Evolutionary conservation across 371 early-diverging fungal species (phyloP).

Genomic region (Apophysomyces ossiformis): DNA sequence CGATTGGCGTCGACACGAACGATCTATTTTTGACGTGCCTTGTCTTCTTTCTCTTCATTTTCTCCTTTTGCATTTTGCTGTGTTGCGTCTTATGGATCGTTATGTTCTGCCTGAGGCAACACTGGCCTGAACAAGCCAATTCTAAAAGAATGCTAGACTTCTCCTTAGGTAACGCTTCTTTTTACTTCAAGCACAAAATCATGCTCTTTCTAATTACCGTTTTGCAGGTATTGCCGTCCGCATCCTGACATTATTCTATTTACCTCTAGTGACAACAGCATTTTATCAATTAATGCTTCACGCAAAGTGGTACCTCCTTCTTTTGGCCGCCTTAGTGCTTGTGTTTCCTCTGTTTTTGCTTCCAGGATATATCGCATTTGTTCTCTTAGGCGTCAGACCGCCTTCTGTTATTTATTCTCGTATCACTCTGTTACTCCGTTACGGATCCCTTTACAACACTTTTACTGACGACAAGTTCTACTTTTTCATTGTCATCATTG

Average conservation of each 20-base stretch:
- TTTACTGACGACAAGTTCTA: conserved; percentile 52
- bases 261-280: conserved; percentile 38
- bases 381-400: conserved; percentile 42
- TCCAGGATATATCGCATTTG: conserved; percentile 41
- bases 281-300: conserved; percentile 53
- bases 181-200: background rate
- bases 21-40: conserved; percentile 45
- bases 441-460: conserved; percentile 57
- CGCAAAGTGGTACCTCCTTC: conserved; percentile 34
- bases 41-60: conserved; percentile 32
- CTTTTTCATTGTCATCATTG: conserved; percentile 49
- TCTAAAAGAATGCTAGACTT: conserved; percentile 26
- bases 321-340: conserved; percentile 36
- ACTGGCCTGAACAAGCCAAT: background rate
- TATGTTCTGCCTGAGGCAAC: conserved; percentile 5
- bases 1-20: conserved; percentile 47
- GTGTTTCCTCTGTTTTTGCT: conserved; percentile 35
- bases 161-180: conserved; percentile 25
- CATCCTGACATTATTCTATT: conserved; percentile 36
- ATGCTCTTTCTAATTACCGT: background rate
- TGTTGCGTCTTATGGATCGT: conserved; percentile 22
- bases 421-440: conserved; percentile 47
- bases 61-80: conserved; percentile 28
- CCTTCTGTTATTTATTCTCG: conserved; percentile 51
- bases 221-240: conserved; percentile 40